A percentile compares a stretch with the other conserved stretches of the same genome.
Evolutionary conservation across 2,329 filamentous ascomycete genomes (phyloP).

Genomic region (Phyllosticta ampelicida): DNA sequence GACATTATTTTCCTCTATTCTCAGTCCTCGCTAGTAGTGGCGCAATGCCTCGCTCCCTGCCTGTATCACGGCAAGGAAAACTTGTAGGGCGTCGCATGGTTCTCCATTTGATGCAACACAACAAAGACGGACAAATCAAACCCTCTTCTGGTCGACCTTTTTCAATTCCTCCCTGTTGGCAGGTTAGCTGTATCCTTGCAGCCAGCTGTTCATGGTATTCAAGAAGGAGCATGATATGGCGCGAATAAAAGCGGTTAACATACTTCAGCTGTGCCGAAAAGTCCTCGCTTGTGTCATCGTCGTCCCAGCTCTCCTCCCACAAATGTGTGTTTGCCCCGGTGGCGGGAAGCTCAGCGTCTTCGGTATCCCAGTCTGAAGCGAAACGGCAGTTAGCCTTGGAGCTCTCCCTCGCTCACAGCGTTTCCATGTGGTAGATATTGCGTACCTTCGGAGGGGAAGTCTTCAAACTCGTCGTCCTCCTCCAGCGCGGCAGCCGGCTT

Average conservation of each 20-base stretch:
- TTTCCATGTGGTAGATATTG: background rate
- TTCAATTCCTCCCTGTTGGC: constrained; percentile 70
- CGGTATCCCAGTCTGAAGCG: constrained; percentile 67
- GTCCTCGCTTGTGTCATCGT: constrained; percentile 93
- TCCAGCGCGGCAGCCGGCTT: constrained; percentile 63
- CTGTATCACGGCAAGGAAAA: background rate
- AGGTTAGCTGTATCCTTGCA: background rate
- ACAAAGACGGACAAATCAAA: background rate
- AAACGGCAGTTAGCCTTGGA: background rate
- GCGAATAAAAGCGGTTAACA: constrained; percentile 24
- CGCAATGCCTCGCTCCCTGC: background rate
- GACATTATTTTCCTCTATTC: too few relatives aligned
- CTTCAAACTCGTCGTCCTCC: constrained; percentile 98
- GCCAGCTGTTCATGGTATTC: background rate
- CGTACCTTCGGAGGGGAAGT: constrained; percentile 90
- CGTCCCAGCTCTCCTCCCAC: constrained; percentile 99
- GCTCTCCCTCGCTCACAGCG: constrained; percentile 10
- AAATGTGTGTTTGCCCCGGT: constrained; percentile 60
- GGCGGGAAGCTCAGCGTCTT: constrained; percentile 74
- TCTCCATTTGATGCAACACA: background rate
- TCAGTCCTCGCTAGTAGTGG: background rate
- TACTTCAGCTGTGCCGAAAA: constrained; percentile 92
- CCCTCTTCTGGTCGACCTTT: constrained; percentile 53
- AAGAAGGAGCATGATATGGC: background rate
- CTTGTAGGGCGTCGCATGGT: background rate